Conservation (phyloP, 2,329 filamentous ascomycete genomes). For the Microcyclospora pomicola region DNA sequence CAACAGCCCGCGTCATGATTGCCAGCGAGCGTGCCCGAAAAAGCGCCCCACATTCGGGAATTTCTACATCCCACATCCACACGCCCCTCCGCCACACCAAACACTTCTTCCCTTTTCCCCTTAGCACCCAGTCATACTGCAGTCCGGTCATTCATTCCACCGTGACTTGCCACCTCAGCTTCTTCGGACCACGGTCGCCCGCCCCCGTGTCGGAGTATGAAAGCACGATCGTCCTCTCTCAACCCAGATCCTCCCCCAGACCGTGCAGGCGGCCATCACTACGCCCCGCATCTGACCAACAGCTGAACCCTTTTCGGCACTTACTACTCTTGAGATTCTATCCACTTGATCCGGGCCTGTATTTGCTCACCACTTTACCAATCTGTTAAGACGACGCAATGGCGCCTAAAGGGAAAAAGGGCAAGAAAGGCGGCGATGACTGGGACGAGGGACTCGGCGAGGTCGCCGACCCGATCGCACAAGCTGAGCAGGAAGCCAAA, state of each 20-base stretch:
- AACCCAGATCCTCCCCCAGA: slow-evolving; percentile 20
- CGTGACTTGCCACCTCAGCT: too few relatives aligned
- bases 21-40: too few relatives aligned
- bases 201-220: slow-evolving; percentile 17
- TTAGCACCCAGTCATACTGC: too few relatives aligned
- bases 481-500: slow-evolving; percentile 32
- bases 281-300: slow-evolving; percentile 13
- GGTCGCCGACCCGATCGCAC: slow-evolving; percentile 47
- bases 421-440: slow-evolving; percentile 73
- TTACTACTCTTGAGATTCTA: too few relatives aligned
- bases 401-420: slow-evolving; percentile 91
- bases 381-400: slow-evolving; percentile 33
- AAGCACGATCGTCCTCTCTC: slow-evolving; percentile 12
- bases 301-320: slow-evolving; percentile 9
- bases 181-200: background rate
- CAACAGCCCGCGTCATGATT: too few relatives aligned
- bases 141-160: too few relatives aligned
- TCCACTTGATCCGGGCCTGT: too few relatives aligned
- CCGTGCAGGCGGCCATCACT: slow-evolving; percentile 9
- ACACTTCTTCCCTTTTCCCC: too few relatives aligned
- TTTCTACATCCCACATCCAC: too few relatives aligned
- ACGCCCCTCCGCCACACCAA: too few relatives aligned
- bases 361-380: too few relatives aligned
- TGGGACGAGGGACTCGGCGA: slow-evolving; percentile 93
- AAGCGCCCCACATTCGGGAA: too few relatives aligned